Base-by-base conservation (phyloP, 2,329 filamentous ascomycete genomes). In the Pseudocercospora musae region DNA sequence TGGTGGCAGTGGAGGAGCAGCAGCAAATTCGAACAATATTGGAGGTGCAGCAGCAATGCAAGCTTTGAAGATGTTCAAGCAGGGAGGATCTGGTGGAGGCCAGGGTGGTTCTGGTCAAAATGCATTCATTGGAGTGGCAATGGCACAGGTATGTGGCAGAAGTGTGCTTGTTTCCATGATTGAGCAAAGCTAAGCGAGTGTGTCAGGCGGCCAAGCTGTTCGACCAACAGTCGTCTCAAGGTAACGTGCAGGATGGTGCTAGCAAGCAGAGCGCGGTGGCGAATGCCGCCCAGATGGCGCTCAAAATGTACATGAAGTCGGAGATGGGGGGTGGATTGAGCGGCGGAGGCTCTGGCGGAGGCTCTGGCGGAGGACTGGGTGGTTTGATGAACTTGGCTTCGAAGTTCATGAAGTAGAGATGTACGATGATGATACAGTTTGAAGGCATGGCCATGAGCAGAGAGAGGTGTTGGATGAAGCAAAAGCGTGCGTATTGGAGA, bases 231-330 rank as follows among this genome's bases (percentile, higher is more conserved):
- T 77, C 77, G 63, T 74, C 76, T 11, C 76, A 80, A 71, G 86
- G 85, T 20, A 84, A 84, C 68, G 82, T 72, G 1, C 65, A 66
- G 25, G 70, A 82, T 23, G 82, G 83, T 25, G 85, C 89, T 4
- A 89, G 85, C 78, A 96, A 96, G 84, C 87, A 96, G 78, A 87
- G 87, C 53, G 91, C 87, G 55, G 81, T 97, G 52, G 87, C 89
- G 74, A 82, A 87, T 75, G 93, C 93, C 2, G 92, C 87, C 1
- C 88, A 96, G 82, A 89, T 91, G 84, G 93, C 92, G 2, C 77
- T 96, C 70, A 92, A 96, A 84, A 89, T 96, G 86, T 96, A 93
- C 77, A 79, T 96, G 81, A 93, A 96, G 85, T 87, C 84, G 70
- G 84, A 92, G 74, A 77, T 77, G 73, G 77, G 80, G 27, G 70